Evolutionary conservation across 805 yeast species (phyloP).

Genomic region (Myxozyma vanderwaltii): DNA sequence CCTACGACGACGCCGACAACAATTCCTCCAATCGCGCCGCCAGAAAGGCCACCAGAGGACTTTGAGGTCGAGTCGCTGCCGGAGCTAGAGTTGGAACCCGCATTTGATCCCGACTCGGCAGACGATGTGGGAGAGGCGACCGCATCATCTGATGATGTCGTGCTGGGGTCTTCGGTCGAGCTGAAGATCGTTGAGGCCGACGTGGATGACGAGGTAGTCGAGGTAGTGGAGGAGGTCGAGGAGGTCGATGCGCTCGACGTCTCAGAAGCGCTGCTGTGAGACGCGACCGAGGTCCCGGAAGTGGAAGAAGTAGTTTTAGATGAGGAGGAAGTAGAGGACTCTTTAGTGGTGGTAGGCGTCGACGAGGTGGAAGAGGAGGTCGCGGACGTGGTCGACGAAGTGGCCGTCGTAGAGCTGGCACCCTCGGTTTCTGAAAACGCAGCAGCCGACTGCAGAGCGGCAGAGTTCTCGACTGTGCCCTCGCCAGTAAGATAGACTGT

Average conservation of each 20-base stretch:
- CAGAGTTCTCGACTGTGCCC: conserved; percentile 27
- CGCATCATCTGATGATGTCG: too few species aligned
- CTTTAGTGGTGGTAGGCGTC: conserved; percentile 33
- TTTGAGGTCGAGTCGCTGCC: conserved; percentile 35
- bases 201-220: conserved; percentile 18
- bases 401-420: conserved; percentile 26
- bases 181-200: too few species aligned
- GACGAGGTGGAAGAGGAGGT: conserved; percentile 39
- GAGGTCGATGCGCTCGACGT: not conserved
- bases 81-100: conserved; percentile 33
- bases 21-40: conserved; percentile 63
- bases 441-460: conserved; percentile 21
- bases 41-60: conserved; percentile 31
- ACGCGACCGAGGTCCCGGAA: conserved; percentile 24
- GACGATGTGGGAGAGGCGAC: conserved; percentile 38
- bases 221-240: conserved; percentile 15
- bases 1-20: conserved; percentile 59
- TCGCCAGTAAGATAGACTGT: conserved; percentile 39
- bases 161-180: too few species aligned
- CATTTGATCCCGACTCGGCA: conserved; percentile 19
- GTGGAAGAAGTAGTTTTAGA: conserved; percentile 23
- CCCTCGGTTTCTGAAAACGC: conserved; percentile 24
- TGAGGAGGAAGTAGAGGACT: conserved; percentile 4
- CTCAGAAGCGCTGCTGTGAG: conserved; percentile 14
- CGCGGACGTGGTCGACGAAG: conserved; percentile 40